Evolutionary conservation across 2,329 filamentous ascomycete species (phyloP), one percentile per base, ranked within the genome.

Genomic region (Verticillium zaregamsianum): DNA sequence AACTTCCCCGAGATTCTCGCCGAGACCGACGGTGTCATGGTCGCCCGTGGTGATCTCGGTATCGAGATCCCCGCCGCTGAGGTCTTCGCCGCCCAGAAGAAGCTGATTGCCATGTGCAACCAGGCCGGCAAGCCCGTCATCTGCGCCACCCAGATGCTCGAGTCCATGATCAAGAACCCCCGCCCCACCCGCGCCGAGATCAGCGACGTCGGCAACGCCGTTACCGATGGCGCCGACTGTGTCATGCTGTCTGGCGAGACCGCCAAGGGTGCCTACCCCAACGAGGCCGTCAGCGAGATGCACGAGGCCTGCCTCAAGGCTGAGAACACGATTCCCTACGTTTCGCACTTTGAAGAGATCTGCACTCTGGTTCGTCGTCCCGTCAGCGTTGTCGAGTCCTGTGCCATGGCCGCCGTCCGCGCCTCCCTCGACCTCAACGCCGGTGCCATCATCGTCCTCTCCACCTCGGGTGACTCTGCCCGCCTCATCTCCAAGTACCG

Each of bases 91-190:
- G 95, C 95, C 62, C 95, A 99, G 86, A 99, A 99, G 90, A 99
- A 99, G 92, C 93, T 99, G 87, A 99, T 99, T 79, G 93, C 95
- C 80, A 98, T 98, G 89, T 99, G 95, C 88, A 99, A 99, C 85
- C 89, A 97, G 75, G 93, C 93, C 70, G 95, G 95, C 80, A 99
- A 99, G 87, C 95, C 95, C 69, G 93, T 94, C 77, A 97, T 99
- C 77, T 98, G 94, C 80, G 95, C 95, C 64, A 99, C 95, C 49
- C 95, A 99, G 85, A 99, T 99, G 95, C 87, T 99, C 70, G 95
- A 99, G 87, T 97, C 93, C 67, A 99, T 99, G 95, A 99, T 97
- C 79, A 97, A 97, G 86, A 99, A 99, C 85, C 95, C 95, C 69
- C 92, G 95, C 66, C 95, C 95, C 59, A 99, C 95, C 66, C 93